Conservation (phyloP, 163 green algal genomes). For the Scenedesmus sp. region DNA sequence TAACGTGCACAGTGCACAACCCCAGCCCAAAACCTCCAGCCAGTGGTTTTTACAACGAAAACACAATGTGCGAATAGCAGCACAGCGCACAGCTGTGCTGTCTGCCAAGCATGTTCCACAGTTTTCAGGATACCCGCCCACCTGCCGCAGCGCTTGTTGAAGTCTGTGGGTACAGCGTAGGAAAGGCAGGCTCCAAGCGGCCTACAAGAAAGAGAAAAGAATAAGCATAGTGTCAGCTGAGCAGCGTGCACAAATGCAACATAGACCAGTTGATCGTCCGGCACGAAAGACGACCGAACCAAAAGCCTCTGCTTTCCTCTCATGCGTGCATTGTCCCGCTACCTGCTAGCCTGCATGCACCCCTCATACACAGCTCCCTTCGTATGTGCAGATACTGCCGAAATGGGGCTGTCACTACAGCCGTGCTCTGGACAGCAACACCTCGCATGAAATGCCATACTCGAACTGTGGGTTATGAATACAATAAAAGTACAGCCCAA, state of each 20-base stretch:
- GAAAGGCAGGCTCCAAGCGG: conserved; percentile 10
- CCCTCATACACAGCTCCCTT: too few species aligned
- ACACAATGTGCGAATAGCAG: neutral
- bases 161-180: conserved; percentile 32
- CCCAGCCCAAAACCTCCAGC: neutral
- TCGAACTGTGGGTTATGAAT: too few species aligned
- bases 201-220: neutral
- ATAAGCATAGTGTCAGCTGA: neutral
- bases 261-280: neutral
- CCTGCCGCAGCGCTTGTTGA: neutral
- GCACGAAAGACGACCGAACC: too few species aligned
- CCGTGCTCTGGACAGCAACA: neutral
- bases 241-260: neutral
- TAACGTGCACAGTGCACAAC: neutral
- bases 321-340: too few species aligned
- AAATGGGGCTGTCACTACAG: too few species aligned
- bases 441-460: neutral
- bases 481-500: neutral
- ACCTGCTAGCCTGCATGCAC: neutral
- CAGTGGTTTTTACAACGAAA: neutral
- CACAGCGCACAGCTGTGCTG: neutral
- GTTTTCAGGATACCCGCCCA: neutral
- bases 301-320: too few species aligned
- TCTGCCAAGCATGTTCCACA: too few species aligned
- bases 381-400: too few species aligned